Base-by-base conservation (phyloP, 306 rosid species). In the Malus fusca region DNA sequence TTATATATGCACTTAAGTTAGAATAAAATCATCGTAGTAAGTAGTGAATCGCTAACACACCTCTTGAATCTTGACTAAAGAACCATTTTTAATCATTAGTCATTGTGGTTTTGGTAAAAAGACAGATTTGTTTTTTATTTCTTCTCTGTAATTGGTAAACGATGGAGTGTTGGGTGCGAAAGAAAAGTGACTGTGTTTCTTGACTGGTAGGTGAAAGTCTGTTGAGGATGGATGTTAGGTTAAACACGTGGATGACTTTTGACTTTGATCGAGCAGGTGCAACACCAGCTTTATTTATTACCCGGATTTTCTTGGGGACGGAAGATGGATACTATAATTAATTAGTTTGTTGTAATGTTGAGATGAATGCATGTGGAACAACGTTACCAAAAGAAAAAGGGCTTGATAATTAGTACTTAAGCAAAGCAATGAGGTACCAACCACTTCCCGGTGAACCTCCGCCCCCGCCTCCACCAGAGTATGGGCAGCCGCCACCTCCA, bases 361-460 rank as follows among this genome's bases (percentile, higher is more conserved):
- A 61, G 28, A 5, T 26, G 66, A 26, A 6, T 25, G 19, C 8
- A 48, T 15, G 55, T 48, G 55, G 21, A 48, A 48, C 10, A 48
- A 48, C 55, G 55, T 48, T 48, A 48, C 19, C 21, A 15, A 48
- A 48, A 48, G 19, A 48, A 48, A 15, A 48, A 15, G 17, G 21
- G 37, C 37, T 8, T 40, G 9, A 10, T 48, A 48, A 48, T 6
- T 15, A 58, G 37, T 7, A 17, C 31, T 11, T 17, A 40, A 73
- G 25, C 68, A 61, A n/a, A 25, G 68, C 55, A 73, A 73, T 43
- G 77, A 61, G 69, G 1, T 74, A 74, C 69, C 30, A 6, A 6
- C 69, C 77, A 8, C 46, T 74, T 43, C 77, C 77, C 8, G 60
- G 77, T 26, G 77, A 44, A 6, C 69, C 77, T 42, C 69, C 77